Base-by-base conservation (phyloP, 768 basidiomycete species). In the Collybiopsis confluens region DNA sequence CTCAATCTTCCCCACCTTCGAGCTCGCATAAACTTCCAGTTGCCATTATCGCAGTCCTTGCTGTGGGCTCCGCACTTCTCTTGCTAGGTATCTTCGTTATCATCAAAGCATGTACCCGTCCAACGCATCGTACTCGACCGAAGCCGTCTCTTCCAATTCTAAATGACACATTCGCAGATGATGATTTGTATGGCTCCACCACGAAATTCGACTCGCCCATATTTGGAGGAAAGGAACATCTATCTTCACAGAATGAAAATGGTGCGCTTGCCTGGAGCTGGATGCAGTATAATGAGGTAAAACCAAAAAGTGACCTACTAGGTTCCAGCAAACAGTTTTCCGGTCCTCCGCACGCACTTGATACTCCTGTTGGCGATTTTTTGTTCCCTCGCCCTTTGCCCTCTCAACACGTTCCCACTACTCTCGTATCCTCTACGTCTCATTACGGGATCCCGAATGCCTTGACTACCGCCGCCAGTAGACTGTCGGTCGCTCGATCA, bases 61-160 rank as follows among this genome's bases (percentile, higher is more conserved):
- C 75, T 44, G 70, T 85, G 42, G 77, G 83, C 4, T 72, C 75
- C 52, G 72, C 71, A 13, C 72, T 79, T 58, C 57, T 81, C 9
- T 58, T 86, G 24, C 60, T 83, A 2, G 76, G 76, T 15, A 52
- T 79, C 33, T 70, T 77, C 54, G 64, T 87, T 50, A 54, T 80
- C 13, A 61, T 76, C 56, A 81, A 72, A 55, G 62, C 79, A 56
- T 76, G 76, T 48, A 67, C 67, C 54, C 77, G 78, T 26, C 85
- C 81, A 21, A 71, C 69, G 18, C 75, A 75, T 36, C 78, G 74
- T 44, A 70, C 69, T n/a, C 79, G 75, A 18, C 86, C 81, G 5
- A 83, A 75, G n/a, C 88, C 86, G 2, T 90, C 88, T 27, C 73
- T 86, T n/a, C 88, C 88, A 0, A 84, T 88, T 44, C 70, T 86